These are phyloP conservation scores for Exophiala bonariae DNA, from an alignment of 2,329 filamentous ascomycete genomes.

Conservation along the genomic window DNA sequence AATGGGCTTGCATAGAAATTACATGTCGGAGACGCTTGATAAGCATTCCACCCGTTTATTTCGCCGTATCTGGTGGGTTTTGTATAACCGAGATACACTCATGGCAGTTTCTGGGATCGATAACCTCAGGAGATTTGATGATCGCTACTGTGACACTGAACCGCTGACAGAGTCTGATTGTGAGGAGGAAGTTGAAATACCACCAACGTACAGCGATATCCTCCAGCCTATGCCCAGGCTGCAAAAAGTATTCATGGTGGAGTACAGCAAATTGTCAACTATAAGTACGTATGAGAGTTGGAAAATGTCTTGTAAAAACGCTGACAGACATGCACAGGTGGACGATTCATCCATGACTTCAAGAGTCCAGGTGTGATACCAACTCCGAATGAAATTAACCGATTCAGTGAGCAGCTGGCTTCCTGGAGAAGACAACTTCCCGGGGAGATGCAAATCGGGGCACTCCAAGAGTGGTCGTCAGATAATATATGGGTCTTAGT, in stretches of 20 bases:
- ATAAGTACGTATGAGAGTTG: conserved; percentile 1
- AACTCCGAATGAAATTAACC: neutral
- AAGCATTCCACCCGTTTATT: neutral
- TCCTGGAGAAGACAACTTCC: conserved; percentile 3
- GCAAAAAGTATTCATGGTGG: conserved; percentile 5
- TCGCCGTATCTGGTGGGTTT: conserved; percentile 3
- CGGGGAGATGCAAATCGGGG: conserved; percentile 1
- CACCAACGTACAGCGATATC: neutral
- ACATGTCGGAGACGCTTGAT: neutral
- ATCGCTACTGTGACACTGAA: conserved; percentile 1
- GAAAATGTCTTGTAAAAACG: neutral
- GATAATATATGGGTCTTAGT: conserved; percentile 5
- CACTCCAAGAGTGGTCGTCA: conserved; percentile 4
- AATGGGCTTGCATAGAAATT: conserved; percentile 5
- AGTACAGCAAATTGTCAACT: conserved; percentile 6
- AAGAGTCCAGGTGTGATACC: neutral
- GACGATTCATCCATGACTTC: conserved; percentile 4
- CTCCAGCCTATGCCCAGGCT: neutral
- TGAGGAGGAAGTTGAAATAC: neutral
- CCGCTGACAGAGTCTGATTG: conserved; percentile 1
- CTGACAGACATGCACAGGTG: neutral
- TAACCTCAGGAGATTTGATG: conserved; percentile 2
- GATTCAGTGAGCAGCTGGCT: conserved; percentile 1
- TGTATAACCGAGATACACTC: conserved; percentile 4
- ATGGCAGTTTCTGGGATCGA: conserved; percentile 1